Evolutionary conservation across 257 asterid genomes (phyloP).

Genomic region (Ballota nigra): DNA sequence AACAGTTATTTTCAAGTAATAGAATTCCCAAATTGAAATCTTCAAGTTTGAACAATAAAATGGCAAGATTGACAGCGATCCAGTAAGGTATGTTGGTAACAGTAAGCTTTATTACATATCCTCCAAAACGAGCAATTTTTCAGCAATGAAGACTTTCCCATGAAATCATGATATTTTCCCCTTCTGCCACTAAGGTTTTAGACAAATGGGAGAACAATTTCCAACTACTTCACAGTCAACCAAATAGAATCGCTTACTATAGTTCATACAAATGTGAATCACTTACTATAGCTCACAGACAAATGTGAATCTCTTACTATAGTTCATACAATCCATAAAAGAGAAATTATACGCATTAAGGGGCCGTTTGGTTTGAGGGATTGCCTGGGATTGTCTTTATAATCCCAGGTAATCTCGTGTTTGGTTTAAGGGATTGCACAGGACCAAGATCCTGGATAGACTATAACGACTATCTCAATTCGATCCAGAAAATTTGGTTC

Average conservation of each 20-base stretch:
- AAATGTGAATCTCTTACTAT: neutral
- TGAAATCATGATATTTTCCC: neutral
- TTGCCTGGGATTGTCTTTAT: no score
- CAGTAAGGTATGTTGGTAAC: neutral
- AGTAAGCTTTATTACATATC: neutral
- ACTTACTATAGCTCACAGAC: no score
- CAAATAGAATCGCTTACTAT: neutral
- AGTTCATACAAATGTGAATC: neutral
- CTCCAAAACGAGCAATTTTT: conserved; percentile 5
- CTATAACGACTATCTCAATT: no score
- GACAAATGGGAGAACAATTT: neutral
- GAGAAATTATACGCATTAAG: neutral
- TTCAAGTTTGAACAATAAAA: neutral
- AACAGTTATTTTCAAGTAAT: conserved; percentile 1
- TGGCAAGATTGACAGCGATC: neutral
- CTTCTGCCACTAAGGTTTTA: neutral
- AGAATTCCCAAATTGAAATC: neutral
- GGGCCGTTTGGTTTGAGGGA: no score
- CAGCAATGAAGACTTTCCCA: neutral
- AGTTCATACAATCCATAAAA: neutral
- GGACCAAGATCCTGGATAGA: no score
- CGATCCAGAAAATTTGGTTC: no score
- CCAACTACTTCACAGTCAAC: neutral
- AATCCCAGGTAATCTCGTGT: no score
- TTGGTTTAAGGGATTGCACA: no score